phyloP scores from a whole-genome alignment of 495 filamentous ascomycete genomes.

The Penicillium cosmopolitanum region DNA sequence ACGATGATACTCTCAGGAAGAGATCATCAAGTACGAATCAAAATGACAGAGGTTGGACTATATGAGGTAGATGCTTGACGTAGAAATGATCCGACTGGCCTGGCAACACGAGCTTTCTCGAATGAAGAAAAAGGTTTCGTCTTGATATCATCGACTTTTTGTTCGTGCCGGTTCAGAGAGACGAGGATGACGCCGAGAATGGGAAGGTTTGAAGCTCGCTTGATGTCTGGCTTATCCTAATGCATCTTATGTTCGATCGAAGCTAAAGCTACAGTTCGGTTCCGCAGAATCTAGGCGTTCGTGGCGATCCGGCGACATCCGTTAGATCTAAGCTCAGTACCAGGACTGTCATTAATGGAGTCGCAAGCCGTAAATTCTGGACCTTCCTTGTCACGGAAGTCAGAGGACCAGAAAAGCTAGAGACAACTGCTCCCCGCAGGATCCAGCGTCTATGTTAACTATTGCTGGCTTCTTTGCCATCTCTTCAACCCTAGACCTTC shows the following conservation, averaged over 20 bases:
- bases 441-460: too few relatives aligned
- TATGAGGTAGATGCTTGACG: not conserved
- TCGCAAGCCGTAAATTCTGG: not conserved
- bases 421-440: not conserved
- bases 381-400: not conserved
- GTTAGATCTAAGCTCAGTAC: not conserved
- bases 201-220: not conserved
- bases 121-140: not conserved
- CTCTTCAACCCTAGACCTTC: not conserved
- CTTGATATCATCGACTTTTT: conserved; percentile 1
- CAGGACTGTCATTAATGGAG: not conserved
- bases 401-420: not conserved
- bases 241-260: not conserved
- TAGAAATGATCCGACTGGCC: not conserved
- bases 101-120: not conserved
- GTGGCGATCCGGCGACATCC: not conserved
- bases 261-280: not conserved
- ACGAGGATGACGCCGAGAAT: conserved; percentile 2
- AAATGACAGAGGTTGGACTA: not conserved
- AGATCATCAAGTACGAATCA: not conserved
- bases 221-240: not conserved
- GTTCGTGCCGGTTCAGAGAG: not conserved
- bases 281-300: not conserved
- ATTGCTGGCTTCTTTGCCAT: too few relatives aligned
- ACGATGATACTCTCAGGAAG: not conserved